Base-by-base conservation (phyloP, 78 protist species). In the Guillardia theta region DNA sequence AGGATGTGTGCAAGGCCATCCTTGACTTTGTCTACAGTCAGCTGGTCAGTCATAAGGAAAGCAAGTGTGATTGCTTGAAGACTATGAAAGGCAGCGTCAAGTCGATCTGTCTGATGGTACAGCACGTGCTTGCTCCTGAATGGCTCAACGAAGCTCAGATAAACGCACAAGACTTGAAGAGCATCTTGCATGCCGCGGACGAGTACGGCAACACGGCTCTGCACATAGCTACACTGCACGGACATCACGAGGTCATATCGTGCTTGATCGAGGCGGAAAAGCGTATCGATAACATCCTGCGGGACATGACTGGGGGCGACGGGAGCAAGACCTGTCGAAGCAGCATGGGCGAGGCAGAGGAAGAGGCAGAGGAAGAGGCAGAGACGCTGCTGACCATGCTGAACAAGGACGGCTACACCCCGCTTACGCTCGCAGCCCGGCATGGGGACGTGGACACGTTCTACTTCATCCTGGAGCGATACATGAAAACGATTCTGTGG, bases 191-290 rank as follows among this genome's bases (percentile, higher is more conserved):
- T 30, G 70, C 27, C 27, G 22, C 87, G 87, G 87, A 70, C 48
- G 39, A 45, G 45, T 15, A 43, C 43, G 90, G 90, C 48, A 43
- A 78, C 90, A 78, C 90, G 45, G 44, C 90, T 46, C 90, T 78
- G 90, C 90, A 78, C 90, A 45, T 78, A 48, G 90, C 90, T n/a
- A 48, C 44, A 15, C 9, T 27, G 87, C 87, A 70, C 87, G 47
- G 37, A 27, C 87, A 6, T 22, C 87, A 36, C 87, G 87, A 0
- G 45, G 22, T 36, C 45, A 43, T 78, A 30, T 45, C 39, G 37
- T 78, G 90, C 53, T 48, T 78, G 33, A 6, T 78, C 50, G 39
- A 18, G 50, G 48, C 15, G n/a, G n/a, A n/a, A n/a, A n/a, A n/a
- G n/a, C n/a, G n/a, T n/a, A n/a, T n/a, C n/a, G n/a, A n/a, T n/a